Conservation (phyloP, 2,329 filamentous ascomycete genomes). For the Arthrobotrys iridis region DNA sequence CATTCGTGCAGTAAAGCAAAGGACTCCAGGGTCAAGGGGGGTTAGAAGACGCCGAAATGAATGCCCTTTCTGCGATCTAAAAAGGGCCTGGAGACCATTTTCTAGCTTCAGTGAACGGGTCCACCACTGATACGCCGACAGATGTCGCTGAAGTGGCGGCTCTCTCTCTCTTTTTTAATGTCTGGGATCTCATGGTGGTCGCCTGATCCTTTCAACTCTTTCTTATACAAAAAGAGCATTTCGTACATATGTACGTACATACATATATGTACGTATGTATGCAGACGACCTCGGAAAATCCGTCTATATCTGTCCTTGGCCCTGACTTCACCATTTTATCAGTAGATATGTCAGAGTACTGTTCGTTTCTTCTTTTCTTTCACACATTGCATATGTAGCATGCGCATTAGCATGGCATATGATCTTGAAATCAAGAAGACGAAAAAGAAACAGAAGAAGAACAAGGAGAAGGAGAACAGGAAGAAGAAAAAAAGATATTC, state of each 20-base stretch:
- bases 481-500: conserved; percentile 6
- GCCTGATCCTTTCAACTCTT: conserved; percentile 7
- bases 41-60: conserved; percentile 10
- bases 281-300: conserved; percentile 1
- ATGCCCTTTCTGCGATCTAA: conserved; percentile 2
- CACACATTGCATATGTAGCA: conserved; percentile 11
- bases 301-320: conserved; percentile 7
- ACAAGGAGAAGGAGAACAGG: not conserved
- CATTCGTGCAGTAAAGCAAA: conserved; percentile 5
- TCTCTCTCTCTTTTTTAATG: conserved; percentile 14
- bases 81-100: not conserved
- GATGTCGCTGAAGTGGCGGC: conserved; percentile 49
- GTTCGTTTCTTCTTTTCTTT: not conserved
- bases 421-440: not conserved
- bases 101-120: conserved; percentile 28
- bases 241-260: conserved; percentile 16
- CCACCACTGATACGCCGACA: conserved; percentile 53
- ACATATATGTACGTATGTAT: too few relatives aligned
- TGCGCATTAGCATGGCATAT: conserved; percentile 10
- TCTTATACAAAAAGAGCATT: conserved; percentile 19
- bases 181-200: conserved; percentile 11
- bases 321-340: conserved; percentile 12
- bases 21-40: not conserved
- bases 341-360: conserved; percentile 11
- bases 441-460: not conserved